phyloP scores from a whole-genome alignment of 2,329 filamentous ascomycete species.

The Colletotrichum gigasporum region DNA sequence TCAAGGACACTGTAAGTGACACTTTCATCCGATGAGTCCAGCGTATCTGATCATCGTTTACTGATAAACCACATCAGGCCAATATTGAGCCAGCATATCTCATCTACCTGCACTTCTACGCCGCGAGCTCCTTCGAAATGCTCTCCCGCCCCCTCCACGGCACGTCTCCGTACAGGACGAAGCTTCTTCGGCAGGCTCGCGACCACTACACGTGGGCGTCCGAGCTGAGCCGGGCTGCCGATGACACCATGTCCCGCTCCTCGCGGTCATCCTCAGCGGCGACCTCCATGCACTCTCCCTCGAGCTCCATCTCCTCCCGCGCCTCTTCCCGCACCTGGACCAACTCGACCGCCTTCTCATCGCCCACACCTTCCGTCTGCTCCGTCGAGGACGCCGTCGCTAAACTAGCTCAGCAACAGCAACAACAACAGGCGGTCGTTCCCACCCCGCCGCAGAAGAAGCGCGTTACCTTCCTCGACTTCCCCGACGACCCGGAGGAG shows the following conservation, averaged over 20 bases:
- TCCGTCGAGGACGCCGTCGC: conserved; percentile 43
- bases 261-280: conserved; percentile 49
- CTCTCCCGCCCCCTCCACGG: conserved; percentile 59
- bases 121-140: conserved; percentile 67
- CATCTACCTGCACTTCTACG: conserved; percentile 69
- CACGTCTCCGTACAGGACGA: conserved; percentile 55
- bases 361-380: conserved; percentile 56
- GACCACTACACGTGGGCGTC: conserved; percentile 61
- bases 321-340: conserved; percentile 49
- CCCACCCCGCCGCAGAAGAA: conserved; percentile 44
- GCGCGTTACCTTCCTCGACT: conserved; percentile 50
- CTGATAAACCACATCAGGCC: conserved; percentile 38
- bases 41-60: not conserved
- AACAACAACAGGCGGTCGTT: too few relatives aligned
- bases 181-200: conserved; percentile 60
- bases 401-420: conserved; percentile 5
- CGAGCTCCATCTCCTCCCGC: conserved; percentile 50
- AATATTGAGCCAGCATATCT: conserved; percentile 62
- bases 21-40: not conserved
- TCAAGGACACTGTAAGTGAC: conserved; percentile 53
- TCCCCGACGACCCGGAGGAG: conserved; percentile 43
- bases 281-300: conserved; percentile 54
- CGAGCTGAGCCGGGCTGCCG: conserved; percentile 56
- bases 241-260: conserved; percentile 51
- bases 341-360: conserved; percentile 54